Base-by-base conservation (phyloP, 2,329 filamentous ascomycete genomes). In the Exophiala calicioides region DNA sequence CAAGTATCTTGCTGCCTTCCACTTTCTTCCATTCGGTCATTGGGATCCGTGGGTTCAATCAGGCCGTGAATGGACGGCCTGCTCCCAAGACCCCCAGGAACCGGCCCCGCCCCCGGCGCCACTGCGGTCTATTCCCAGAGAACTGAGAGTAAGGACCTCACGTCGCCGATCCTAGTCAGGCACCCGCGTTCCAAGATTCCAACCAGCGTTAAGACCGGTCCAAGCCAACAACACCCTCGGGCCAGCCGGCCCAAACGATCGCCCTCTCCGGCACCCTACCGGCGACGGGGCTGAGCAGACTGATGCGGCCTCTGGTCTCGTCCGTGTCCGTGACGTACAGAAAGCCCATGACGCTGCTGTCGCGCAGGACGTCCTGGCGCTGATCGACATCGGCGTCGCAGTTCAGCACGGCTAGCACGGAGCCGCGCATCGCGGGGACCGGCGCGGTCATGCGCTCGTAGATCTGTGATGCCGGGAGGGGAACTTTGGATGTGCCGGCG, bases 281-380 rank as follows among this genome's bases (percentile, higher is more conserved):
- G 41, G 86, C 87, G 52, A 95, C 82, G 1, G 93, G 93, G 13
- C 88, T 84, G 48, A 98, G 71, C 15, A 97, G 75, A 62, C 88
- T 86, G 23, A 96, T 75, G 65, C 87, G 86, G 57, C 82, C 82
- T 66, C 86, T 86, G 58, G 86, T 84, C 62, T 88, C 86, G 62
- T 98, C 90, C 3, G 97, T 88, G 52, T 95, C 88, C 1, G 88
- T 85, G 12, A 97, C 86, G 62, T 95, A 96, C 21, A 96, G 79
- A 62, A 95, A 98, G 0, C 93, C 93, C 78, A 94, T 86, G 21
- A 97, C 84, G 45, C 85, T 86, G 5, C 90, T 83, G 58, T 90
- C 85, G 9, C 88, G 80, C 33, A 97, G 83, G 10, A 42, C 50
- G 1, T 81, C 78, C 5, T 85, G n/a, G n/a, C n/a, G n/a, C n/a